Evolutionary conservation across 106 monocot genomes (phyloP).

Genomic region (Hemerocallis citrina): DNA sequence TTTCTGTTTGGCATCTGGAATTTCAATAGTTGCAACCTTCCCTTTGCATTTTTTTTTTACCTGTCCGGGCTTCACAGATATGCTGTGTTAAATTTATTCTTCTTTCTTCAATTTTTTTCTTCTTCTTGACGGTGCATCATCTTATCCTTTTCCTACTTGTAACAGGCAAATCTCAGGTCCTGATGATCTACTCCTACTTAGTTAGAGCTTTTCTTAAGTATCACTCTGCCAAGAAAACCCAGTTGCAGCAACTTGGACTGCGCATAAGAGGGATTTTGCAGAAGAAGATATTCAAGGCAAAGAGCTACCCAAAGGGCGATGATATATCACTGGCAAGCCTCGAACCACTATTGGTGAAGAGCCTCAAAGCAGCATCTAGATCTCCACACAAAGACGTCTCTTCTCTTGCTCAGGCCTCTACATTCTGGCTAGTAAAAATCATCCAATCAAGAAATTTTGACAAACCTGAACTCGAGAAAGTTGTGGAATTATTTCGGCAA

Average conservation of each 20-base stretch:
- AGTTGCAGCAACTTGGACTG: slow-evolving; percentile 46
- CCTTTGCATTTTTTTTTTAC: no score
- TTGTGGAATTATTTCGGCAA: slow-evolving; percentile 30
- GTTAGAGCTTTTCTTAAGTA: slow-evolving; percentile 62
- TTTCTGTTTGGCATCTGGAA: no score
- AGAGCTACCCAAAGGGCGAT: slow-evolving; percentile 64
- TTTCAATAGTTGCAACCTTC: no score
- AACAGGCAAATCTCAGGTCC: slow-evolving; percentile 70
- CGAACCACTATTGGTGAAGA: slow-evolving; percentile 52
- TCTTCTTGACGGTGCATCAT: no score
- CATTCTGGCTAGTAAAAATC: slow-evolving; percentile 84
- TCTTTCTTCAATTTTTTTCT: background rate
- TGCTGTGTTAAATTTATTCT: background rate
- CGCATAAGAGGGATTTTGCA: slow-evolving; percentile 77
- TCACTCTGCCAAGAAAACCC: slow-evolving; percentile 32
- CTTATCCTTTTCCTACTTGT: background rate
- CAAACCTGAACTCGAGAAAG: slow-evolving; percentile 34
- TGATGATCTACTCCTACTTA: slow-evolving; percentile 56
- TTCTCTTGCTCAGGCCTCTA: slow-evolving; percentile 51
- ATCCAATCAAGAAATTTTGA: slow-evolving; percentile 44
- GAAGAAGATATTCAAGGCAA: slow-evolving; percentile 85
- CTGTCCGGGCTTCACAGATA: no score
- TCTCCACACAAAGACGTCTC: slow-evolving; percentile 46
- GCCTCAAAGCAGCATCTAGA: slow-evolving; percentile 61
- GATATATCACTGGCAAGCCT: slow-evolving; percentile 41